These are phyloP conservation scores for Plasmodium falciparum DNA, from an alignment of 169 alveolate genomes.

Conservation along the genomic window DNA sequence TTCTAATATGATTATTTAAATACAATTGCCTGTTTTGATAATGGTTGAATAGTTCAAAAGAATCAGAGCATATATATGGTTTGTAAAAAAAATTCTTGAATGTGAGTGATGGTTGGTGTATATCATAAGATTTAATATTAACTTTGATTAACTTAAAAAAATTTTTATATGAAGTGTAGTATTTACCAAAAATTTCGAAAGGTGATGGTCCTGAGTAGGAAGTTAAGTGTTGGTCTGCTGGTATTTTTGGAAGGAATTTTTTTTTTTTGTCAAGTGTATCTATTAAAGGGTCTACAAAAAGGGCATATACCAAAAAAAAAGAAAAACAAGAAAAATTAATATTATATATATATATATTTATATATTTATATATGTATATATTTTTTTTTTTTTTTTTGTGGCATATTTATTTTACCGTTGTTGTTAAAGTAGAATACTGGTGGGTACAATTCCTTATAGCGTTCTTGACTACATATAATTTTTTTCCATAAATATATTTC, in stretches of 20 bases:
- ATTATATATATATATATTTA: constrained; percentile 1
- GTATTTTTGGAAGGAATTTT: constrained; percentile 25
- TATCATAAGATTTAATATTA: constrained; percentile 13
- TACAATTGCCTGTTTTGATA: background rate
- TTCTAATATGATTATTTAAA: constrained; percentile 11
- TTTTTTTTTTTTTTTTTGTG: background rate
- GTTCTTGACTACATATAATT: constrained; percentile 13
- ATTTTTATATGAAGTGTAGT: constrained; percentile 32
- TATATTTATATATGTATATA: background rate
- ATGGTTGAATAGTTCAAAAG: background rate
- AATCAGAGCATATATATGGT: background rate
- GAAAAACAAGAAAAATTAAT: background rate
- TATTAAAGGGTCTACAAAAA: constrained; percentile 27
- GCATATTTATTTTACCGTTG: constrained; percentile 21
- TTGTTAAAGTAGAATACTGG: constrained; percentile 38
- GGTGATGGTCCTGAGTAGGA: constrained; percentile 58
- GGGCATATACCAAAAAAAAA: background rate
- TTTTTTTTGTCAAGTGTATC: constrained; percentile 29
- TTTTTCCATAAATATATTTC: constrained; percentile 37
- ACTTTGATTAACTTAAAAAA: constrained; percentile 32
- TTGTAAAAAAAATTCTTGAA: background rate
- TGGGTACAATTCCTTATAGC: constrained; percentile 34
- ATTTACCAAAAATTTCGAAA: constrained; percentile 42
- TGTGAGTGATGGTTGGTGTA: background rate
- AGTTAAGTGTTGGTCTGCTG: constrained; percentile 37